Conservation (phyloP, 352 stramenopile genomes). For the Phytophthora europaea region DNA sequence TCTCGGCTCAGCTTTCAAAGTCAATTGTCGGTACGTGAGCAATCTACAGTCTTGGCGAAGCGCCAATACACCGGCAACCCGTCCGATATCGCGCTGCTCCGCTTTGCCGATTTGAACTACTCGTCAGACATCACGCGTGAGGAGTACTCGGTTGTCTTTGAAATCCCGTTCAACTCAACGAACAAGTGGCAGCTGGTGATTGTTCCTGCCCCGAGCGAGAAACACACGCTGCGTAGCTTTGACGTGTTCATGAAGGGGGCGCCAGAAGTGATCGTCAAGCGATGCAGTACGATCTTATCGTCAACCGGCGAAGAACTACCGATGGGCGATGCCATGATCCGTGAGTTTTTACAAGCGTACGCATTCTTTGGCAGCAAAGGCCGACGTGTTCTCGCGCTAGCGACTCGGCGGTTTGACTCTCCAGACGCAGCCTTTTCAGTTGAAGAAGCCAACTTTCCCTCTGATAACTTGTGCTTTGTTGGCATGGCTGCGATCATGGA, state of each 20-base stretch:
- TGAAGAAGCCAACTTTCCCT: constrained; percentile 54
- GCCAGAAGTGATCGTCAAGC: constrained; percentile 92
- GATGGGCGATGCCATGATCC: constrained; percentile 50
- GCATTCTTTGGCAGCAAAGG: constrained; percentile 56
- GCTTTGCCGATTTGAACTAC: constrained; percentile 54
- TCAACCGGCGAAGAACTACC: constrained; percentile 55
- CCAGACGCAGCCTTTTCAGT: constrained; percentile 33
- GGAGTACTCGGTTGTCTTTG: constrained; percentile 58
- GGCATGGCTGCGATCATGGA: constrained; percentile 95
- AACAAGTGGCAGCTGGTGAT: constrained; percentile 78
- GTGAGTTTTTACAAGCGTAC: constrained; percentile 63
- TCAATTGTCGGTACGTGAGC: constrained; percentile 21
- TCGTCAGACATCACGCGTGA: constrained; percentile 42
- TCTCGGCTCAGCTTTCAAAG: constrained; percentile 25
- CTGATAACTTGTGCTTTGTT: constrained; percentile 74
- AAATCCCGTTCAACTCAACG: constrained; percentile 76
- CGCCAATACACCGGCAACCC: constrained; percentile 62
- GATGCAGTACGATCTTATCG: constrained; percentile 80
- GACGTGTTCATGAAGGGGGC: constrained; percentile 95
- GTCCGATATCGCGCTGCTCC: constrained; percentile 62
- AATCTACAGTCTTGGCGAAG: constrained; percentile 33
- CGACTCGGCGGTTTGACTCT: constrained; percentile 45
- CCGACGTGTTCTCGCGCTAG: constrained; percentile 55
- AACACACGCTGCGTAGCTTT: constrained; percentile 28
- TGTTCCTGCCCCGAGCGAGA: constrained; percentile 39